Conservation (phyloP, 2,329 filamentous ascomycete species). For the Penicillium occitanis region DNA sequence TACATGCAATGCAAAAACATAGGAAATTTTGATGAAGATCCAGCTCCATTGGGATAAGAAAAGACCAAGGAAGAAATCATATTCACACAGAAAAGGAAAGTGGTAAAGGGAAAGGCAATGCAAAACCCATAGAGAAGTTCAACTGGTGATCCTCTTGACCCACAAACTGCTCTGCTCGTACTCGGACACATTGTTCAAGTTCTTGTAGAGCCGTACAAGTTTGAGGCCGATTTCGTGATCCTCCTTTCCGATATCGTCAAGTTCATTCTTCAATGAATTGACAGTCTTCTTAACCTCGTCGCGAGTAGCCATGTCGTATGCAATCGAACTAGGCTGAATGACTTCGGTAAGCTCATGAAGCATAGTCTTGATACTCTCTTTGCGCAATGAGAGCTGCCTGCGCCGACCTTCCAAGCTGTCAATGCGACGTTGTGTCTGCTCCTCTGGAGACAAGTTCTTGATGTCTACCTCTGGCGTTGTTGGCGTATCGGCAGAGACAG, state of each 20-base stretch:
- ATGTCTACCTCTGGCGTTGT: constrained; percentile 18
- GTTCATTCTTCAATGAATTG: constrained; percentile 62
- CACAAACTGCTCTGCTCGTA: constrained; percentile 64
- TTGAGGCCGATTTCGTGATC: constrained; percentile 77
- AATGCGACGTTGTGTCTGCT: constrained; percentile 63
- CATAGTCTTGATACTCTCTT: constrained; percentile 68
- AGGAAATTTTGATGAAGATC: constrained; percentile 6
- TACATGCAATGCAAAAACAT: constrained; percentile 11
- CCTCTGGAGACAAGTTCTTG: constrained; percentile 51
- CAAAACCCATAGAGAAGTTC: neutral
- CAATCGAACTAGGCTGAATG: constrained; percentile 68
- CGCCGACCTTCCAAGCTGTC: constrained; percentile 66
- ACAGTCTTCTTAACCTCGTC: constrained; percentile 63
- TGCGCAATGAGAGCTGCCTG: constrained; percentile 64
- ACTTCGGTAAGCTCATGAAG: constrained; percentile 77
- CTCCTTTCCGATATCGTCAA: constrained; percentile 71
- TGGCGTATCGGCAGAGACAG: constrained; percentile 36
- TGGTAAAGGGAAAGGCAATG: neutral
- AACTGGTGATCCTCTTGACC: constrained; percentile 69
- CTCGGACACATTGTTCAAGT: constrained; percentile 62
- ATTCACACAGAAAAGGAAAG: neutral
- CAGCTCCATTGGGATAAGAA: constrained; percentile 14
- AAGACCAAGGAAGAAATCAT: constrained; percentile 10
- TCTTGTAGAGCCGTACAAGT: constrained; percentile 72
- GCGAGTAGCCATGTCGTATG: constrained; percentile 63